Evolutionary conservation across 1,284 basidiomycete species (phyloP), one percentile per base, ranked within the genome.

Genomic region (Microbotryum violaceum): DNA sequence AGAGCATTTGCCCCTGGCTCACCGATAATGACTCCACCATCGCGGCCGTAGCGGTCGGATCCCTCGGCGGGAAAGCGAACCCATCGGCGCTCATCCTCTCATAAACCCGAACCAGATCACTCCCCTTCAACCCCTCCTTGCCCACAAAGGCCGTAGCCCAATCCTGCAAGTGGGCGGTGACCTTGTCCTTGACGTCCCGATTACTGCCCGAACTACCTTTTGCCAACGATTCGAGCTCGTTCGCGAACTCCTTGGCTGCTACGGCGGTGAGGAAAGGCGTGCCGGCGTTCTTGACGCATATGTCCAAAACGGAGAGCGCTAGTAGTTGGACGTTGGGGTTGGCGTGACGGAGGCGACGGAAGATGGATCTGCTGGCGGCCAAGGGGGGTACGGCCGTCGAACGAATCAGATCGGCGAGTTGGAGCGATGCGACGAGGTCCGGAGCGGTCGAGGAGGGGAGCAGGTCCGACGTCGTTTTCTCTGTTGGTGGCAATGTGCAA

Each of bases 271-370:
- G 78, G 72, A 99, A 98, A 59, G 85, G 84, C 69, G 97, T 91
- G 0, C 96, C 96, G 12, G 91, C 91, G 72, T 99, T 99, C 85
- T 99, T 99, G 77, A 98, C 84, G 71, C 91, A 96, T 14, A 87
- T 82, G 77, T 98, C 96, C 56, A 89, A 86, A 55, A 97, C 54
- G 45, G 53, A 37, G 45, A 70, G 49, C 14, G 71, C 56, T 47
- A 66, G 59, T 49, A 68, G 54, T 33, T 66, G 68, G 4, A 69
- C 67, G 62, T 97, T 96, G 2, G 92, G 93, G 75, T 99, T 99
- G 82, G 89, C 88, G 78, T 97, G 89, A 69, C 86, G 85, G 54
- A 98, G 78, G 48, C 94, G 82, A 44, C 85, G 82, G 77, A 93
- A 92, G 72, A 99, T 80, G 45, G 88, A 84, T 65, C 87, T 86